Conservation (phyloP, 2,329 filamentous ascomycete species). For the Pezicula radicicola region DNA sequence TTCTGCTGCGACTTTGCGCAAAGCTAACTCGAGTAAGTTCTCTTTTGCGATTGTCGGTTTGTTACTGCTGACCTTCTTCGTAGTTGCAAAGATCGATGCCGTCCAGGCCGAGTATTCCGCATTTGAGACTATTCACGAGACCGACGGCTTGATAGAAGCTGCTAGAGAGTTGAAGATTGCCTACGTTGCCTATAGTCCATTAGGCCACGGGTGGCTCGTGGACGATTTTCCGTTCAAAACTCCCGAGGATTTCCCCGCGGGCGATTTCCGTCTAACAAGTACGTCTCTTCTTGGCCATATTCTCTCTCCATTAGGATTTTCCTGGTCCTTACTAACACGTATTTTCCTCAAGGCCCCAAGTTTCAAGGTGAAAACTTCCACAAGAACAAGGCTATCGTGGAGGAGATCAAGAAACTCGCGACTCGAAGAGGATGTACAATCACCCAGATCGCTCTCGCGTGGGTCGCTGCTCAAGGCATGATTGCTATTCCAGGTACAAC, state of each 20-base stretch:
- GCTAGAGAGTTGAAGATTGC: constrained; percentile 37
- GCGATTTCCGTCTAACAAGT: constrained; percentile 29
- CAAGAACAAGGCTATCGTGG: constrained; percentile 45
- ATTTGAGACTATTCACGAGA: constrained; percentile 45
- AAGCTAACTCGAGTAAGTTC: constrained; percentile 30
- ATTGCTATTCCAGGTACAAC: constrained; percentile 46
- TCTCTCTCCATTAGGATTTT: background rate
- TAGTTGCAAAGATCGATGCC: constrained; percentile 42
- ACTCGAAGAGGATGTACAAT: constrained; percentile 42
- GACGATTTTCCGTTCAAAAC: constrained; percentile 38
- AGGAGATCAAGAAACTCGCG: constrained; percentile 38
- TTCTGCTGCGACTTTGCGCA: constrained; percentile 40
- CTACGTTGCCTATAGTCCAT: constrained; percentile 43
- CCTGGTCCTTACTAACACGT: background rate
- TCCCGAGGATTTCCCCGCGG: constrained; percentile 37
- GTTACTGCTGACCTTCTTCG: constrained; percentile 4
- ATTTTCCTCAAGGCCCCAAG: constrained; percentile 29
- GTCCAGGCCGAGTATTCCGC: constrained; percentile 50
- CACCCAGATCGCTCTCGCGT: constrained; percentile 53
- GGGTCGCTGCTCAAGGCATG: constrained; percentile 48
- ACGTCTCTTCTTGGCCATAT: background rate
- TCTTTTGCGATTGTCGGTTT: background rate
- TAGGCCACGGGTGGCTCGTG: constrained; percentile 44
- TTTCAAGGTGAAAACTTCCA: constrained; percentile 46
- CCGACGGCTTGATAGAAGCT: constrained; percentile 34